Evolutionary conservation across 2,329 filamentous ascomycete genomes (phyloP).

Genomic region (Macrophomina tecta): DNA sequence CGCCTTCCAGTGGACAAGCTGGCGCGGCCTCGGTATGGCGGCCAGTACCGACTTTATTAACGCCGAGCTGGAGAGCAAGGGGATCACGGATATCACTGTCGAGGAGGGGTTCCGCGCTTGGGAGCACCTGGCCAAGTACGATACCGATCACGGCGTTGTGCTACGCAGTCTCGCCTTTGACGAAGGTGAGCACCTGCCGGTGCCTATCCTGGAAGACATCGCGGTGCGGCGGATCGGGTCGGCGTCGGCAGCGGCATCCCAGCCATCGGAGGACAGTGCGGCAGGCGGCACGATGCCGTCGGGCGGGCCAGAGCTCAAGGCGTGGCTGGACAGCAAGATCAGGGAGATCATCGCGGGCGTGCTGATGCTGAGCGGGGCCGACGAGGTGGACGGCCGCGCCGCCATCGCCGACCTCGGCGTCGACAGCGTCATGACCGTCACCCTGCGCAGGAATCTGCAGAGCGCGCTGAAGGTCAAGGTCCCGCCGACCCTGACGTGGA

Average conservation of each 20-base stretch:
- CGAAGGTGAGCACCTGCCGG: conserved; percentile 37
- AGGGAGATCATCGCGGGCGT: conserved; percentile 42
- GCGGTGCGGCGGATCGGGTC: conserved; percentile 29
- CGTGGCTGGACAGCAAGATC: conserved; percentile 41
- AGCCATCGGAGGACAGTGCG: no score
- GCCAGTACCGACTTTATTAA: conserved; percentile 46
- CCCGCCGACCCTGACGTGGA: conserved; percentile 51
- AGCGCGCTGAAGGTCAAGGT: conserved; percentile 43
- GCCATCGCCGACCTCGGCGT: conserved; percentile 48
- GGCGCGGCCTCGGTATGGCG: conserved; percentile 51
- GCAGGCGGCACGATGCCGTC: not conserved
- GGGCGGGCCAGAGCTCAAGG: conserved; percentile 32
- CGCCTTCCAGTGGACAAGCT: conserved; percentile 53
- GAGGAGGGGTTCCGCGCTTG: conserved; percentile 54
- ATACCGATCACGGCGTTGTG: conserved; percentile 50
- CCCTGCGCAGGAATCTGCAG: conserved; percentile 45
- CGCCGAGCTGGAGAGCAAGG: conserved; percentile 50
- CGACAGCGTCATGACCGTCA: conserved; percentile 50
- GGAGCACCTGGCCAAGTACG: conserved; percentile 44
- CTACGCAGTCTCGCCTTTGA: conserved; percentile 42
- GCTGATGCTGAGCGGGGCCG: conserved; percentile 38
- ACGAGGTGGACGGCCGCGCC: conserved; percentile 43
- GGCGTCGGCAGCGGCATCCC: not conserved
- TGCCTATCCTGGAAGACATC: conserved; percentile 40
- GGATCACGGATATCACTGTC: conserved; percentile 50